These are phyloP conservation scores for Eremochloa ophiuroides DNA, from an alignment of 176 grass and related monocot species.

Conservation along the genomic window DNA sequence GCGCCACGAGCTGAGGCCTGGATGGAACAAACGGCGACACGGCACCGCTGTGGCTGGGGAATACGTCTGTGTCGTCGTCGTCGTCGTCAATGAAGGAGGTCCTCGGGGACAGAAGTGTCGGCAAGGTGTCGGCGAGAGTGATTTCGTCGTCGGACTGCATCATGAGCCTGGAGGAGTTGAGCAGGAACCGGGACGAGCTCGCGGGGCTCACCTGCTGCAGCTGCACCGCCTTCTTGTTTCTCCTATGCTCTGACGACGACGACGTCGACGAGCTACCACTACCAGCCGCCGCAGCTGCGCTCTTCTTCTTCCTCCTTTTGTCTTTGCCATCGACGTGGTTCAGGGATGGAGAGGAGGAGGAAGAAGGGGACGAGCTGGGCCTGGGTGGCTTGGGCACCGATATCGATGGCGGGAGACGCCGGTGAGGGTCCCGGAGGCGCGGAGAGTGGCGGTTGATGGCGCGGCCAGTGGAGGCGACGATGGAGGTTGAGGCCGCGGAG, in stretches of 20 bases:
- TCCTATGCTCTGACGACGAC: background rate
- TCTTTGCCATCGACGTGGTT: background rate
- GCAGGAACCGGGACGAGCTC: constrained; percentile 70
- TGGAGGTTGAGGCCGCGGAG: constrained; percentile 48
- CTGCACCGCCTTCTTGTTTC: background rate
- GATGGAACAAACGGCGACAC: background rate
- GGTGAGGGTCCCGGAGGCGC: constrained; percentile 37
- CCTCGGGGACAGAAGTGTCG: background rate
- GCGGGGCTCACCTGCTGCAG: constrained; percentile 39
- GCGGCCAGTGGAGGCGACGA: constrained; percentile 15
- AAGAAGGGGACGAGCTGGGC: background rate
- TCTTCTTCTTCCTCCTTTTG: background rate
- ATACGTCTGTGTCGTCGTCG: background rate
- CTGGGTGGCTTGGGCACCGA: constrained; percentile 1
- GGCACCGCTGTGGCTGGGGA: background rate
- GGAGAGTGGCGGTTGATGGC: constrained; percentile 54
- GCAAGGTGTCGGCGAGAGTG: background rate
- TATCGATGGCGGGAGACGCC: constrained; percentile 14
- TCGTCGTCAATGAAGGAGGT: constrained; percentile 30
- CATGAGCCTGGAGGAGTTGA: constrained; percentile 57
- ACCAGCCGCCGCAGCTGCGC: background rate
- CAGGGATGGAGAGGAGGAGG: too few relatives aligned
- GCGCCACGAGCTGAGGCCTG: background rate
- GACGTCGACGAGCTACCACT: background rate
- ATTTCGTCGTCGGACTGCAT: constrained; percentile 38